Percentiles rank a stretch among this genome's conserved stretches.
Evolutionary conservation across 2,329 filamentous ascomycete species (phyloP).

Genomic region (Hymenotorrendiella dingleyae): DNA sequence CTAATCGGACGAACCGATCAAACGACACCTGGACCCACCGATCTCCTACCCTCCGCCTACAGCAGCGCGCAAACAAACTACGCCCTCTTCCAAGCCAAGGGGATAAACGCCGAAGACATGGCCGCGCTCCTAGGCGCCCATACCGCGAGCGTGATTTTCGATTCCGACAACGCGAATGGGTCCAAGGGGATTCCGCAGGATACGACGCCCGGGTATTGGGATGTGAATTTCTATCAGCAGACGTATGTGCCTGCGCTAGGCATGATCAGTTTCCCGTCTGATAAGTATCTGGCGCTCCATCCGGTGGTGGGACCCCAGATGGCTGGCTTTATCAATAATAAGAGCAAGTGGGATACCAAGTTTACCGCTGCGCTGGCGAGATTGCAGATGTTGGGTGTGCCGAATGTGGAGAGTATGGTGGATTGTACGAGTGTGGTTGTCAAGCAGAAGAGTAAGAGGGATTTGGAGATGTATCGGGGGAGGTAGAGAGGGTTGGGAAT

Average conservation of each 20-base stretch:
- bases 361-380: constrained; percentile 25
- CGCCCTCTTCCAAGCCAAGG: constrained; percentile 31
- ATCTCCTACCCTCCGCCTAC: constrained; percentile 7
- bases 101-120: constrained; percentile 33
- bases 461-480: too few relatives aligned
- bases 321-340: constrained; percentile 30
- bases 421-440: constrained; percentile 13
- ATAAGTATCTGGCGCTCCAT: constrained; percentile 87
- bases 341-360: constrained; percentile 31
- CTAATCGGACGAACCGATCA: constrained; percentile 15
- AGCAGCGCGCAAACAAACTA: constrained; percentile 17
- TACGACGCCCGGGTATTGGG: constrained; percentile 33
- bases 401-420: constrained; percentile 1
- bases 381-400: constrained; percentile 12
- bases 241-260: constrained; percentile 24
- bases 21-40: constrained; percentile 2
- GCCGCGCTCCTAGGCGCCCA: constrained; percentile 35
- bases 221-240: constrained; percentile 32
- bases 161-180: constrained; percentile 25
- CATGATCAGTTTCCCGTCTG: constrained; percentile 74
- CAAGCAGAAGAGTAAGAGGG: constrained; percentile 10
- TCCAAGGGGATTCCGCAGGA: constrained; percentile 28
- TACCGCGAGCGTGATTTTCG: constrained; percentile 29
- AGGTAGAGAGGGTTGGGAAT: too few relatives aligned
- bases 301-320: constrained; percentile 52